Percentiles rank a stretch among this genome's conserved stretches.
phyloP scores from a whole-genome alignment of 371 early-diverging fungal genomes.

The Zychaea mexicana region DNA sequence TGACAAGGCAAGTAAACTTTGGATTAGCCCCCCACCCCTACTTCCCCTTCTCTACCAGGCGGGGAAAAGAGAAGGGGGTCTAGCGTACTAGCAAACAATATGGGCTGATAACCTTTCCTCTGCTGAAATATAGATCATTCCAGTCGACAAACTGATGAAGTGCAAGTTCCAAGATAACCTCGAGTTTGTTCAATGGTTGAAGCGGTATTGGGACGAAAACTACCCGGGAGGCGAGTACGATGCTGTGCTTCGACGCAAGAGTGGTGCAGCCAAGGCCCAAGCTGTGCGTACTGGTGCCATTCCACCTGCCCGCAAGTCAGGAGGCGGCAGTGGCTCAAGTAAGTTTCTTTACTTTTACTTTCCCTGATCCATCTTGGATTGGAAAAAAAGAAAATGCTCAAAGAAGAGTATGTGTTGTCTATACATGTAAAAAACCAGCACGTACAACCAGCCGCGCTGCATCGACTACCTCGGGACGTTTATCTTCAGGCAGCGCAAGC shows the following conservation, averaged over 20 bases:
- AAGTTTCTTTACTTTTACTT: neutral
- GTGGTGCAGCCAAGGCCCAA: slow-evolving; percentile 23
- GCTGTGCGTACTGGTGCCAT: slow-evolving; percentile 19
- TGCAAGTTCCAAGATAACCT: slow-evolving; percentile 96
- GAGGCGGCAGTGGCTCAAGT: slow-evolving; percentile 8
- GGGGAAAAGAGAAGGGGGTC: too few species aligned
- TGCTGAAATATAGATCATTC: slow-evolving; percentile 66
- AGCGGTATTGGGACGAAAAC: slow-evolving; percentile 84
- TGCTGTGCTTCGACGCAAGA: slow-evolving; percentile 75
- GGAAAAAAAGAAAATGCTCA: neutral
- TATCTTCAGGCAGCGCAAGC: slow-evolving; percentile 32
- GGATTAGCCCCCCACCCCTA: too few species aligned
- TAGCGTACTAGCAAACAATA: neutral
- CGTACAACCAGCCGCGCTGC: slow-evolving; percentile 33
- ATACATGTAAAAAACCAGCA: slow-evolving; percentile 13
- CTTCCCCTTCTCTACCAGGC: too few species aligned
- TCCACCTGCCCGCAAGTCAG: slow-evolving; percentile 10
- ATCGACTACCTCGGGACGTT: slow-evolving; percentile 20
- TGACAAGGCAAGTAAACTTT: slow-evolving; percentile 13
- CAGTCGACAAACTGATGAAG: slow-evolving; percentile 83
- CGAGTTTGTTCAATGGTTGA: slow-evolving; percentile 94
- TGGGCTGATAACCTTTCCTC: too few species aligned
- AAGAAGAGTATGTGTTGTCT: neutral
- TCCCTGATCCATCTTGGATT: too few species aligned
- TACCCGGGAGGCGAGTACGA: slow-evolving; percentile 84